Percentiles rank a stretch among this genome's conserved stretches.
Conservation (phyloP, 306 rosid genomes). For the Lupinus albus region DNA sequence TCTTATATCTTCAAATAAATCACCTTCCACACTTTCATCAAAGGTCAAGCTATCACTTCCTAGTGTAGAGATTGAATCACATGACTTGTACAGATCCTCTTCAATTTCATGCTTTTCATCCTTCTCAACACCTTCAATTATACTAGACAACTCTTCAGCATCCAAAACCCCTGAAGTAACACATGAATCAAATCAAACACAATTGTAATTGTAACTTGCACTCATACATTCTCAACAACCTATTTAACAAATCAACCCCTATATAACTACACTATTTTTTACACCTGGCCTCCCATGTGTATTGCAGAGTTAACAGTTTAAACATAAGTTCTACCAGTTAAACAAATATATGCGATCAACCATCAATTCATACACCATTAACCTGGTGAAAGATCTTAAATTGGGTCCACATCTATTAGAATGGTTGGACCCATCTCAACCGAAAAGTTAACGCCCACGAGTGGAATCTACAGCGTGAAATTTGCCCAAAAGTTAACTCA, state of each 20-base stretch:
- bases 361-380: no score
- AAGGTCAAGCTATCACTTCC: conserved; percentile 73
- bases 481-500: no score
- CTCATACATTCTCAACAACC: not conserved
- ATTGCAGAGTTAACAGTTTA: no score
- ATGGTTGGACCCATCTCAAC: no score
- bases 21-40: conserved; percentile 59
- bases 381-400: no score
- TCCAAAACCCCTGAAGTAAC: conserved; percentile 77
- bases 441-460: no score
- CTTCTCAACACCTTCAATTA: conserved; percentile 74
- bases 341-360: no score
- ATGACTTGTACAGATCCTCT: conserved; percentile 73
- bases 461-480: no score
- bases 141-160: conserved; percentile 78
- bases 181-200: conserved; percentile 30
- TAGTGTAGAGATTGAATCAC: conserved; percentile 75
- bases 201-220: conserved; percentile 4
- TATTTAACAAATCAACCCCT: not conserved
- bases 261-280: no score
- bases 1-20: conserved; percentile 81
- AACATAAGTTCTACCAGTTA: no score
- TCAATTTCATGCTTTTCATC: conserved; percentile 55
- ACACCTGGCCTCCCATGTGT: no score
- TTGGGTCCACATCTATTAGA: no score